Evolutionary conservation across 116 monocot genomes (phyloP).

Genomic region (Papilionanthe hybrid): DNA sequence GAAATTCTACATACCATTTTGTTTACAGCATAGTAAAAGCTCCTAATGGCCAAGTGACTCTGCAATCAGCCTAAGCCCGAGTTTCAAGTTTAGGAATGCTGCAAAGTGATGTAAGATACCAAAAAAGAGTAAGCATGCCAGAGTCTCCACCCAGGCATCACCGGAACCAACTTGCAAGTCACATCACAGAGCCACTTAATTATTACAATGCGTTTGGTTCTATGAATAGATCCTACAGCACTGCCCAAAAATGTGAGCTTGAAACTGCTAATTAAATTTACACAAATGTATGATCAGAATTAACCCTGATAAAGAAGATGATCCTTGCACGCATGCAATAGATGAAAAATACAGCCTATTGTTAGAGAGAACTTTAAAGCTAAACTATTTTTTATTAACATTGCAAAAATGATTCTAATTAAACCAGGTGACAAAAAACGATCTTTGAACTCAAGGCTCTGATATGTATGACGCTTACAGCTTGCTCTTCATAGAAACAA

Average conservation of each 20-base stretch:
- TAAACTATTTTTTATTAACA: neutral
- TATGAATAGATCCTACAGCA: neutral
- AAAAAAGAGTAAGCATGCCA: neutral
- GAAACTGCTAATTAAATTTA: neutral
- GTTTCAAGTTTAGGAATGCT: neutral
- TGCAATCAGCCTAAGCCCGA: neutral
- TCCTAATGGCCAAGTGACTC: neutral
- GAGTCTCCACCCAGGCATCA: neutral
- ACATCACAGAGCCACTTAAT: neutral
- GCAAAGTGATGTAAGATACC: neutral
- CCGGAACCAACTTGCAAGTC: neutral
- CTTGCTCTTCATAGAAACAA: neutral
- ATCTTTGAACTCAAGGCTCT: slow-evolving; percentile 1
- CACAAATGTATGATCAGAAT: neutral
- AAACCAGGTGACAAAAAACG: neutral
- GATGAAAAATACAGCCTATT: slow-evolving; percentile 2
- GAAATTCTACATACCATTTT: neutral
- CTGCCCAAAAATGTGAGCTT: neutral
- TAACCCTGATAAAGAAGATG: neutral
- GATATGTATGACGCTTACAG: neutral
- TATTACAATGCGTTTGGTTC: neutral
- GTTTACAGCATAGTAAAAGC: neutral
- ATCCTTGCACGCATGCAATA: neutral
- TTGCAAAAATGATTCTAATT: neutral
- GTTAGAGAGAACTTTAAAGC: neutral